Percentiles rank a stretch among this genome's conserved stretches.
Evolutionary conservation across 1,139 yeast species (phyloP).

Genomic region (Lodderomyces margitis): DNA sequence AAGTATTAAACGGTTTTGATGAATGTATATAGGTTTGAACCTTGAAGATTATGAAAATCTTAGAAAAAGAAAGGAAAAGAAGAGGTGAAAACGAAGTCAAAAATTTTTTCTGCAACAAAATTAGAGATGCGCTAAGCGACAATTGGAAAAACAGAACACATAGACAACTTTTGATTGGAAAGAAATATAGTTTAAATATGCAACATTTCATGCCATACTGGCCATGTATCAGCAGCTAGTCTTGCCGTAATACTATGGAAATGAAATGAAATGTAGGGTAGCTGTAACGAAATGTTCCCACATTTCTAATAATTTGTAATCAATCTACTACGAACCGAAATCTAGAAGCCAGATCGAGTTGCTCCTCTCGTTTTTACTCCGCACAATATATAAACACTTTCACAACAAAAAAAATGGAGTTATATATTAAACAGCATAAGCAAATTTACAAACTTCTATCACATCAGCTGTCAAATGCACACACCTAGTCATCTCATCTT

Average conservation of each 20-base stretch:
- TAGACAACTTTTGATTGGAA: constrained; percentile 4
- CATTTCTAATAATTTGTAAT: too few species aligned
- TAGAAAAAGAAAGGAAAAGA: constrained; percentile 7
- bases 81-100: constrained; percentile 5
- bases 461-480: too few species aligned
- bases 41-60: constrained; percentile 6
- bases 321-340: too few species aligned
- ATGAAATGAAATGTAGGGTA: too few species aligned
- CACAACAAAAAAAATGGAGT: neutral
- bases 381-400: neutral
- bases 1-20: too few species aligned
- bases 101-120: neutral
- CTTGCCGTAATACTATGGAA: too few species aligned
- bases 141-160: constrained; percentile 4
- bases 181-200: too few species aligned
- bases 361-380: neutral
- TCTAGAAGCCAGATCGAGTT: neutral
- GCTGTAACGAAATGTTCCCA: too few species aligned
- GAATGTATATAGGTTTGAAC: constrained; percentile 1
- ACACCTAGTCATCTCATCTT: neutral
- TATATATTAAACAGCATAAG: too few species aligned
- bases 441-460: too few species aligned
- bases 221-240: too few species aligned
- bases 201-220: too few species aligned
- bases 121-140: constrained; percentile 2